Base-by-base conservation (phyloP, 305 asterid species). In the Fraxinus ornus region DNA sequence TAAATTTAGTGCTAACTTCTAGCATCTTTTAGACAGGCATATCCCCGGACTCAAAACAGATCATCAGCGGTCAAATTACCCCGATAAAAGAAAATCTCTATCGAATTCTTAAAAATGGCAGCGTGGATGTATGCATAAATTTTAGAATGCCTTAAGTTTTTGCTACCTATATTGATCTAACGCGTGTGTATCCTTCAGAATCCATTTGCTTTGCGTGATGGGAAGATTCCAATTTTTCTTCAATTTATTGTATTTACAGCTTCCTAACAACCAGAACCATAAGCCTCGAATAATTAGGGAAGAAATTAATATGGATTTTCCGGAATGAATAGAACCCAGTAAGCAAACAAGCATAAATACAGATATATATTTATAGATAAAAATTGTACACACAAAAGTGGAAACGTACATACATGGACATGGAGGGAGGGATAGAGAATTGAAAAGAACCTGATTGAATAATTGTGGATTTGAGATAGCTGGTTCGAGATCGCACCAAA, bases 401-500 rank as follows among this genome's bases (percentile, higher is more conserved):
- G 37, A 66, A 66, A 66, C 74, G 3, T 60, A 7, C 28, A 21
- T 21, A 55, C 66, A 55, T 4, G 30, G 26, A 60, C 24, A 1
- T 17, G 37, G 37, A 35, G 0, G 3, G n/a, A 75, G 3, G 32
- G 15, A 0, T 19, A 13, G 39, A 6, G 3, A 30, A 10, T 12
- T 30, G n/a, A 26, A 80, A 57, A 47, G 32, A 79, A 89, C 92
- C 92, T 86, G 89, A 28, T 17, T 37, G 78, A 72, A 86, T 55
- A 70, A 32, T 79, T n/a, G 70, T 75, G 44, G 84, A 78, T 37
- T 49, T 80, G 77, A 86, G 80, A 81, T 41, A 79, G 81, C 74
- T 36, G 17, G 86, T 72, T 62, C 84, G 90, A 52, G 87, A 83
- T 28, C 88, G 86, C 78, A 78, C 82, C 80, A 89, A 82, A 47